Percentiles rank a stretch among this genome's conserved stretches.
Evolutionary conservation across 148 eudicot species (phyloP).

Genomic region (Heliamphora exappendiculata): DNA sequence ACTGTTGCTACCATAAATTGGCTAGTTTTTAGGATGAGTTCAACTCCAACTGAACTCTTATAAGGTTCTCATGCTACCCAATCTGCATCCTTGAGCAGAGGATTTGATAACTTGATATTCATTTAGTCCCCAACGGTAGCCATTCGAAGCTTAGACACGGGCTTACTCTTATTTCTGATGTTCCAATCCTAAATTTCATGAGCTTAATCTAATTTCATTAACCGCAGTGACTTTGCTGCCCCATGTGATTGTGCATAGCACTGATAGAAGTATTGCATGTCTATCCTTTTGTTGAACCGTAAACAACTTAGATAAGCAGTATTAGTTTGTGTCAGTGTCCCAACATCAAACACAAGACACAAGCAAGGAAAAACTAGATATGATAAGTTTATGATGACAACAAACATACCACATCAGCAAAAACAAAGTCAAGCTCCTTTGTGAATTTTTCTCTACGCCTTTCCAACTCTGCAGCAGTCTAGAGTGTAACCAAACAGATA

Average conservation of each 20-base stretch:
- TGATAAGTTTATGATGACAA: neutral
- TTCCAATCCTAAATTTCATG: neutral
- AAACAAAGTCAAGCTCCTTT: constrained; percentile 85
- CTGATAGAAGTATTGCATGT: neutral
- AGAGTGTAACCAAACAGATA: constrained; percentile 1
- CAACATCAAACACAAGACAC: constrained; percentile 4
- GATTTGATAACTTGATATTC: neutral
- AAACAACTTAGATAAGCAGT: neutral
- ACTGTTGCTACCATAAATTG: neutral
- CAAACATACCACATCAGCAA: constrained; percentile 80
- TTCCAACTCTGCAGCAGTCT: constrained; percentile 85
- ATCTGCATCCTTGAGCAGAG: neutral
- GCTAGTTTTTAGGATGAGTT: neutral
- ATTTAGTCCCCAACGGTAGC: neutral
- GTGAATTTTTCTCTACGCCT: constrained; percentile 66
- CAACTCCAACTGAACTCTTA: too few species aligned
- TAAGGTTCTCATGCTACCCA: neutral
- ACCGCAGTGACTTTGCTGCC: neutral
- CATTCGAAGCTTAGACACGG: neutral
- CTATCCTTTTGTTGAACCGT: neutral
- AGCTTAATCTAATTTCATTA: neutral
- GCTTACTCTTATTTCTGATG: neutral
- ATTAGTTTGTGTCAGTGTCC: neutral
- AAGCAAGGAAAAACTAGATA: constrained; percentile 7
- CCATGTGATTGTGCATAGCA: constrained; percentile 4